Evolutionary conservation across 805 yeast species (phyloP).

Genomic region (Barnettozyma siamensis): DNA sequence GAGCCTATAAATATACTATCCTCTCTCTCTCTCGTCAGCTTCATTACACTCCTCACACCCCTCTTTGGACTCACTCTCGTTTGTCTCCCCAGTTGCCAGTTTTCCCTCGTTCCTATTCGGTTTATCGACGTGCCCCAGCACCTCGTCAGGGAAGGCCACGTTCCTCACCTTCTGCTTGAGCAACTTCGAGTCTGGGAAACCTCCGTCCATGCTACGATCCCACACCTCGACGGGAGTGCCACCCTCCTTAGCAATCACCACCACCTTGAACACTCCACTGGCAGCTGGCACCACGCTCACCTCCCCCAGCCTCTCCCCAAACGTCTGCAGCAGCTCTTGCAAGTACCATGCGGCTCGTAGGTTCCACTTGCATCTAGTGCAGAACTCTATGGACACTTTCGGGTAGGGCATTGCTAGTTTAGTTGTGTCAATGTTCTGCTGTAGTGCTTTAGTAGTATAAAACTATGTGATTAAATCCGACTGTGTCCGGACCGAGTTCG

Average conservation of each 20-base stretch:
- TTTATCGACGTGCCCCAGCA: slow-evolving; percentile 62
- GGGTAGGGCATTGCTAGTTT: slow-evolving; percentile 37
- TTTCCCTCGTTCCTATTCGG: slow-evolving; percentile 16
- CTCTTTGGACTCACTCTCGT: background rate
- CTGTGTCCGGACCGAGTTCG: no score
- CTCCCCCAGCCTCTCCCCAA: slow-evolving; percentile 51
- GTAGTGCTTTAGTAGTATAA: no score
- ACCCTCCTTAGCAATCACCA: slow-evolving; percentile 33
- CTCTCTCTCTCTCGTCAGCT: no score
- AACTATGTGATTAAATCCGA: no score
- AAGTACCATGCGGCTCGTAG: slow-evolving; percentile 83
- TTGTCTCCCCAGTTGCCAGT: slow-evolving; percentile 8
- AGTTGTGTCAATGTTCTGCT: background rate
- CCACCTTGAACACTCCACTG: slow-evolving; percentile 57
- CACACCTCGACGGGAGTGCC: slow-evolving; percentile 38
- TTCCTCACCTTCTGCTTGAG: slow-evolving; percentile 65
- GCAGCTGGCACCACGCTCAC: slow-evolving; percentile 43
- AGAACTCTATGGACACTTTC: slow-evolving; percentile 61
- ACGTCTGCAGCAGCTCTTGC: slow-evolving; percentile 82
- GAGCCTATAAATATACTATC: no score
- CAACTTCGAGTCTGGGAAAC: slow-evolving; percentile 84
- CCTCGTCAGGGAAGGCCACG: slow-evolving; percentile 44
- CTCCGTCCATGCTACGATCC: slow-evolving; percentile 60
- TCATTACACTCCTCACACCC: slow-evolving; percentile 20
- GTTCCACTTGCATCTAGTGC: slow-evolving; percentile 86